phyloP scores from a whole-genome alignment of 495 filamentous ascomycete species.

The Lasiosphaeris hirsuta region DNA sequence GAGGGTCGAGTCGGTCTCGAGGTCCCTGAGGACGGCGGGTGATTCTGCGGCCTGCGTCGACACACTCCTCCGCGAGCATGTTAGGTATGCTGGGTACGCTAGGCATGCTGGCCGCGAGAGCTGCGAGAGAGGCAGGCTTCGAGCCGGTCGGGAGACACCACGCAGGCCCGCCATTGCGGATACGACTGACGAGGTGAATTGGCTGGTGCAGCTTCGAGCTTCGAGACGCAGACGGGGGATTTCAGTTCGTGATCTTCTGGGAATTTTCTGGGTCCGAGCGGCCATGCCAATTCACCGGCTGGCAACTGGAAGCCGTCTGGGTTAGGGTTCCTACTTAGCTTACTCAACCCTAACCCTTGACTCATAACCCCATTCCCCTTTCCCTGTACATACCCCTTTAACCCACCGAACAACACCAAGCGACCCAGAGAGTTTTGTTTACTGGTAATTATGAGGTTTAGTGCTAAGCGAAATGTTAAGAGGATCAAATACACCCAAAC shows the following conservation, averaged over 20 bases:
- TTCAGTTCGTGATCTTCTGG: not conserved
- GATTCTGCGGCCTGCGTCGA: constrained; percentile 32
- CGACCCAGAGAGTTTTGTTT: too few species aligned
- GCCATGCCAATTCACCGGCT: not conserved
- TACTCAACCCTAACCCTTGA: not conserved
- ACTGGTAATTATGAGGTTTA: too few species aligned
- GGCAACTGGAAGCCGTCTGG: constrained; percentile 8
- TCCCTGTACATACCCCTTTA: too few species aligned
- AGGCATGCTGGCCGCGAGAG: constrained; percentile 15
- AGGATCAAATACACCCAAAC: too few species aligned
- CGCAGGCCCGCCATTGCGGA: constrained; percentile 34
- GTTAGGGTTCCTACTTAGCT: constrained; percentile 15
- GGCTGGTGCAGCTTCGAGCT: constrained; percentile 18
- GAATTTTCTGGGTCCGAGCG: constrained; percentile 16
- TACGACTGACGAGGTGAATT: not conserved
- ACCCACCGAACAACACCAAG: too few species aligned
- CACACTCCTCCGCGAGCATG: constrained; percentile 32
- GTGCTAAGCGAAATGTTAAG: too few species aligned
- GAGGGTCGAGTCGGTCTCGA: constrained; percentile 40
- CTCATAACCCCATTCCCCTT: too few species aligned
- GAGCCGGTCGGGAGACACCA: constrained; percentile 27
- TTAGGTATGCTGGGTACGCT: constrained; percentile 19
- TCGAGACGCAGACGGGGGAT: constrained; percentile 1
- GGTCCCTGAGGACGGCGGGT: constrained; percentile 31
- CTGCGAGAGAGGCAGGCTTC: constrained; percentile 27